A percentile compares a stretch with the other conserved stretches of the same genome.
These are phyloP conservation scores for Pyrenochaeta sp. DNA, from an alignment of 2,329 filamentous ascomycete genomes.

Conservation along the genomic window DNA sequence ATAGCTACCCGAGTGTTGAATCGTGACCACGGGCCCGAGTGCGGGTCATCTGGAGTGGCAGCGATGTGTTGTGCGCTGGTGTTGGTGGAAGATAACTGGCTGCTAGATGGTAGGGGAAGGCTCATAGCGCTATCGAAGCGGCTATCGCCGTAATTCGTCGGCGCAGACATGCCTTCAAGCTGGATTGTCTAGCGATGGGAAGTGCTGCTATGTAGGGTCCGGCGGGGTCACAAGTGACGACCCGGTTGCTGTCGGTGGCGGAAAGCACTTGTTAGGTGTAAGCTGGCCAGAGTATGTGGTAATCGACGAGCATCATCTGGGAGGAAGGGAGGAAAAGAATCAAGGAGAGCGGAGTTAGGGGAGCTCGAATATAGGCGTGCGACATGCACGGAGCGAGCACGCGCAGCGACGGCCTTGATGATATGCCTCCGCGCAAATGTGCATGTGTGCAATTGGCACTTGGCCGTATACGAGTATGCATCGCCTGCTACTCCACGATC, in stretches of 20 bases:
- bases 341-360: not conserved
- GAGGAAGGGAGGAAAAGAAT: not conserved
- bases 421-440: conserved; percentile 3
- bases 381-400: not conserved
- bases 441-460: not conserved
- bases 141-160: not conserved
- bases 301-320: not conserved
- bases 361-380: not conserved
- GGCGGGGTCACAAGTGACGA: not conserved
- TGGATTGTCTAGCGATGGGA: not conserved
- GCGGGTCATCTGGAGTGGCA: not conserved
- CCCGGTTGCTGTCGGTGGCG: not conserved
- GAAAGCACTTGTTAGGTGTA: not conserved
- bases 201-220: not conserved
- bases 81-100: not conserved
- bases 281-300: not conserved
- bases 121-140: conserved; percentile 3
- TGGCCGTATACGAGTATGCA: not conserved
- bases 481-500: conserved; percentile 1
- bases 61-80: not conserved
- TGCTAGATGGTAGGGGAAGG: not conserved
- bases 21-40: conserved; percentile 9
- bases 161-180: conserved; percentile 4
- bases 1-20: conserved; percentile 8
- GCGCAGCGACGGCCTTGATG: conserved; percentile 1